These are phyloP conservation scores for Xylaria sp. DNA, from an alignment of 2,329 filamentous ascomycete genomes.

Conservation along the genomic window DNA sequence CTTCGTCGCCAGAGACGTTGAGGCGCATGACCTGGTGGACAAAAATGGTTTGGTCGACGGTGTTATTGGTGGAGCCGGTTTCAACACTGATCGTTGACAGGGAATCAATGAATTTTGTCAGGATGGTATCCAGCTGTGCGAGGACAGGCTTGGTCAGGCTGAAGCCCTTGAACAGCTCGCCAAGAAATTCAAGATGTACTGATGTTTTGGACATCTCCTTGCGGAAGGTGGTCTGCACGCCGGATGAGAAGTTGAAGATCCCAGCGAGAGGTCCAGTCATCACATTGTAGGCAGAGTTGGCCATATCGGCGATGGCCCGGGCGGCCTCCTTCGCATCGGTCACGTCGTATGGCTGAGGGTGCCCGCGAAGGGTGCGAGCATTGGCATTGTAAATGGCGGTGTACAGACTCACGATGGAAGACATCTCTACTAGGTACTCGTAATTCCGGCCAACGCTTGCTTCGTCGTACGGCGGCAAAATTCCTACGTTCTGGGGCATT, in stretches of 20 bases:
- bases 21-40: constrained; percentile 3
- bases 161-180: not conserved
- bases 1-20: not conserved
- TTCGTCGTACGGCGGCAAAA: not conserved
- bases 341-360: not conserved
- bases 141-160: not conserved
- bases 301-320: constrained; percentile 3
- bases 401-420: not conserved
- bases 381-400: constrained; percentile 1
- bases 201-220: constrained; percentile 1
- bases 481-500: constrained; percentile 3
- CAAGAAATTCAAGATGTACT: constrained; percentile 1
- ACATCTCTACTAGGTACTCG: not conserved
- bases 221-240: not conserved
- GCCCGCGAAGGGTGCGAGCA: not conserved
- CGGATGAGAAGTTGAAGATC: constrained; percentile 1
- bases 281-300: constrained; percentile 1
- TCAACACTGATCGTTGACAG: not conserved
- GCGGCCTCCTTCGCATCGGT: not conserved
- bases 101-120: not conserved
- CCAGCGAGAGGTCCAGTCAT: constrained; percentile 3
- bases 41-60: not conserved
- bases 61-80: not conserved
- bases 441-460: not conserved
- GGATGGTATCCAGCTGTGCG: not conserved